phyloP scores from a whole-genome alignment of 2,329 filamentous ascomycete species.

The Dactylellina cionopaga region DNA sequence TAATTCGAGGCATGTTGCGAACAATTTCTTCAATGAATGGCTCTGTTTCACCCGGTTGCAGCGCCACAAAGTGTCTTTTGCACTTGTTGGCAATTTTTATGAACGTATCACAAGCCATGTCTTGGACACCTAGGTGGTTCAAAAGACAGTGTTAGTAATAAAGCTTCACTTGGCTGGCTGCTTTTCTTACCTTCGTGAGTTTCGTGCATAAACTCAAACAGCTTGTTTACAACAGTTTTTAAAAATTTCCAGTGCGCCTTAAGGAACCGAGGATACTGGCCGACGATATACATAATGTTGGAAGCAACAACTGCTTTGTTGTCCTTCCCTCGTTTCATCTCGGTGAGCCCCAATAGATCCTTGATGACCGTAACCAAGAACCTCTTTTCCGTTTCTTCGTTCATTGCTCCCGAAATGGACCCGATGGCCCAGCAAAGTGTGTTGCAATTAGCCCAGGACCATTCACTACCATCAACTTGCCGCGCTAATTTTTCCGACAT shows the following conservation, averaged over 20 bases:
- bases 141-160: conserved; percentile 49
- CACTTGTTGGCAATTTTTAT: conserved; percentile 99
- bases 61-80: conserved; percentile 93
- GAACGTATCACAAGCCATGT: conserved; percentile 99
- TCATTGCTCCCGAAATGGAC: conserved; percentile 98
- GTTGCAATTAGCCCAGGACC: conserved; percentile 99
- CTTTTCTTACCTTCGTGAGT: conserved; percentile 84
- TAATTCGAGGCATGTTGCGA: conserved; percentile 93
- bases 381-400: conserved; percentile 97
- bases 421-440: conserved; percentile 99
- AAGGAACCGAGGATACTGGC: conserved; percentile 95
- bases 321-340: conserved; percentile 99
- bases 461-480: conserved; percentile 93
- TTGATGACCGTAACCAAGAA: conserved; percentile 99
- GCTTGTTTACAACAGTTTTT: conserved; percentile 99
- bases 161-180: not conserved
- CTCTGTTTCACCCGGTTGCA: conserved; percentile 92
- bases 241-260: conserved; percentile 99
- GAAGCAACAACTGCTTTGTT: conserved; percentile 99
- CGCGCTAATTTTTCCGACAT: conserved; percentile 98
- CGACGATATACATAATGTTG: conserved; percentile 99
- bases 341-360: conserved; percentile 92
- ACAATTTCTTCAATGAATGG: conserved; percentile 99
- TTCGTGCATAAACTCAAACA: conserved; percentile 99
- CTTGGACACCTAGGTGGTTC: conserved; percentile 77